phyloP scores from a whole-genome alignment of 805 yeast species.

The Pichia eremophila region DNA sequence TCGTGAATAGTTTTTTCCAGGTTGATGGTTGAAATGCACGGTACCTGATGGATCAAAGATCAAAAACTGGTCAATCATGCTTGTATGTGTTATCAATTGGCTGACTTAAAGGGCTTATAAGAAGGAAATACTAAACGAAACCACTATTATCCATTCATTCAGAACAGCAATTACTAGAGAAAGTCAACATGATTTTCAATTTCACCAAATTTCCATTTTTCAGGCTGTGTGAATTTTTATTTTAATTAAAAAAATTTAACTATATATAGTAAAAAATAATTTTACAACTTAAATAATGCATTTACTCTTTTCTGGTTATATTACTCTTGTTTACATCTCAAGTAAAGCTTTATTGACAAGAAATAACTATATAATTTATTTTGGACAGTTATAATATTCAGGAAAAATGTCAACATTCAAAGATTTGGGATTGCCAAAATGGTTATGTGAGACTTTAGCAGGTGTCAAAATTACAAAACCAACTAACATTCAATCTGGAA shows the following conservation, averaged over 20 bases:
- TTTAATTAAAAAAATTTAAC: too few relatives aligned
- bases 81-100: background rate
- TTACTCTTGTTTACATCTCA: too few relatives aligned
- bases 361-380: background rate
- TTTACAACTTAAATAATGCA: too few relatives aligned
- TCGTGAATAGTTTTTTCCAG: slow-evolving; percentile 29
- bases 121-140: too few relatives aligned
- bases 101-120: too few relatives aligned
- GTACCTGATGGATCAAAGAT: slow-evolving; percentile 45
- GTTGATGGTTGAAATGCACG: slow-evolving; percentile 39
- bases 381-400: background rate
- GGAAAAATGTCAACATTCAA: slow-evolving; percentile 12
- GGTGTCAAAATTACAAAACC: slow-evolving; percentile 82
- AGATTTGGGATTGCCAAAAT: slow-evolving; percentile 66
- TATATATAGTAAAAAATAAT: too few relatives aligned
- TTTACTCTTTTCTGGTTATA: too few relatives aligned
- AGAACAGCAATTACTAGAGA: too few relatives aligned
- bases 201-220: too few relatives aligned
- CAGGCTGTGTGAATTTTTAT: too few relatives aligned
- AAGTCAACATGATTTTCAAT: too few relatives aligned
- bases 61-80: slow-evolving; percentile 38
- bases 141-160: too few relatives aligned
- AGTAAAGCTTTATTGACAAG: background rate
- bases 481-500: slow-evolving; percentile 76
- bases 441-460: slow-evolving; percentile 74